Conservation (phyloP, 2,329 filamentous ascomycete species). For the Penicillium paneum region DNA sequence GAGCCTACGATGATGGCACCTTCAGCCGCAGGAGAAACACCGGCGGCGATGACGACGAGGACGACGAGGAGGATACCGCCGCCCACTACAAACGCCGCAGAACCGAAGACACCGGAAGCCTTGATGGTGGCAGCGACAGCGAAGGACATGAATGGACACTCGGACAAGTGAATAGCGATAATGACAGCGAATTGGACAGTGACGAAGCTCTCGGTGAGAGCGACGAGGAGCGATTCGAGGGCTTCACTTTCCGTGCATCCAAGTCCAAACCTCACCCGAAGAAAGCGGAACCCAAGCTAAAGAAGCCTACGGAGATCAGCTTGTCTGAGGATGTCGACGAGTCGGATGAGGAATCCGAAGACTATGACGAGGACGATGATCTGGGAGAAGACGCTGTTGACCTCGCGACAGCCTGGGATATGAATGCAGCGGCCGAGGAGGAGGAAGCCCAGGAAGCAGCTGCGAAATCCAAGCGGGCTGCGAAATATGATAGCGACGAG, state of each 20-base stretch:
- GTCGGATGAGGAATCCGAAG: slow-evolving; percentile 36
- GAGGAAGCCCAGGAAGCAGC: slow-evolving; percentile 36
- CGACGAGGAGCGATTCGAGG: slow-evolving; percentile 80
- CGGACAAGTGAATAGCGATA: slow-evolving; percentile 64
- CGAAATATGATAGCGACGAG: slow-evolving; percentile 35
- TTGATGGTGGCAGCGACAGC: slow-evolving; percentile 76
- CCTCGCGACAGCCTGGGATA: slow-evolving; percentile 60
- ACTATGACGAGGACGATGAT: slow-evolving; percentile 51
- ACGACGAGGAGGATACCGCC: slow-evolving; percentile 40
- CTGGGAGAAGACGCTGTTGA: slow-evolving; percentile 63
- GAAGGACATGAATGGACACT: slow-evolving; percentile 83
- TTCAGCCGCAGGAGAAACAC: slow-evolving; percentile 38
- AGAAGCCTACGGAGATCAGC: slow-evolving; percentile 42
- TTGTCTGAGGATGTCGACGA: slow-evolving; percentile 52
- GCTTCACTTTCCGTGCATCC: slow-evolving; percentile 62
- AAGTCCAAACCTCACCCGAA: slow-evolving; percentile 39
- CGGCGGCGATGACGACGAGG: slow-evolving; percentile 42
- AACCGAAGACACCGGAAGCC: slow-evolving; percentile 45
- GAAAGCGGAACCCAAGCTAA: slow-evolving; percentile 17
- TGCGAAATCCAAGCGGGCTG: slow-evolving; percentile 28
- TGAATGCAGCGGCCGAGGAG: slow-evolving; percentile 45
- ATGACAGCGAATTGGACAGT: slow-evolving; percentile 67
- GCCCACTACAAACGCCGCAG: slow-evolving; percentile 46
- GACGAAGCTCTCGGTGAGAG: slow-evolving; percentile 85
- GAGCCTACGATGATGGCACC: slow-evolving; percentile 52